Conservation (phyloP, 1,284 basidiomycete genomes). For the Gomphus sp. region DNA sequence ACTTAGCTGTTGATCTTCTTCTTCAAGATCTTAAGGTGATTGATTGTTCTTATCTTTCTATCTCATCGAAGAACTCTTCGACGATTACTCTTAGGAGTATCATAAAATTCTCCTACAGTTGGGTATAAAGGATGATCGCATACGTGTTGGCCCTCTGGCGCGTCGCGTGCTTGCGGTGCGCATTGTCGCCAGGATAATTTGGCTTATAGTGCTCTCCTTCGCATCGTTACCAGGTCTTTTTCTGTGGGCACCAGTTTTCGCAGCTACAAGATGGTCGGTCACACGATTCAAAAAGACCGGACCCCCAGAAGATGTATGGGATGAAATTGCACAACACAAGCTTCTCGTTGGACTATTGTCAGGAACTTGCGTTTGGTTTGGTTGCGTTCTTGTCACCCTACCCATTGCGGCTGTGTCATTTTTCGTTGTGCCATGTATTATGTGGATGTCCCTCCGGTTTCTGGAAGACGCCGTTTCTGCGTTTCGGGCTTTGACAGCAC, state of each 20-base stretch:
- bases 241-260: constrained; percentile 72
- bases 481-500: constrained; percentile 57
- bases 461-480: constrained; percentile 74
- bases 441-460: constrained; percentile 86
- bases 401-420: constrained; percentile 48
- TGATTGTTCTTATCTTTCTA: not conserved
- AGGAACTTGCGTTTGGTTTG: constrained; percentile 56
- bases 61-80: constrained; percentile 1
- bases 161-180: constrained; percentile 50
- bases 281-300: constrained; percentile 68
- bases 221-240: constrained; percentile 74
- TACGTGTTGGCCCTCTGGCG: constrained; percentile 48
- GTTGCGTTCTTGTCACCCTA: constrained; percentile 45
- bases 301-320: constrained; percentile 73
- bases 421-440: constrained; percentile 54
- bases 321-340: constrained; percentile 85
- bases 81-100: constrained; percentile 42
- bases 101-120: constrained; percentile 56
- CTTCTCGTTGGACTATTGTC: constrained; percentile 72
- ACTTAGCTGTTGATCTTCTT: constrained; percentile 31
- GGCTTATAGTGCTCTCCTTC: constrained; percentile 56
- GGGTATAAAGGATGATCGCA: constrained; percentile 75
- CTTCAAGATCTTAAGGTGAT: constrained; percentile 54
- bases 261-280: constrained; percentile 54
- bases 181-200: constrained; percentile 52